Conservation (phyloP, 176 grass and related monocot genomes). For the Aegilops longissima region DNA sequence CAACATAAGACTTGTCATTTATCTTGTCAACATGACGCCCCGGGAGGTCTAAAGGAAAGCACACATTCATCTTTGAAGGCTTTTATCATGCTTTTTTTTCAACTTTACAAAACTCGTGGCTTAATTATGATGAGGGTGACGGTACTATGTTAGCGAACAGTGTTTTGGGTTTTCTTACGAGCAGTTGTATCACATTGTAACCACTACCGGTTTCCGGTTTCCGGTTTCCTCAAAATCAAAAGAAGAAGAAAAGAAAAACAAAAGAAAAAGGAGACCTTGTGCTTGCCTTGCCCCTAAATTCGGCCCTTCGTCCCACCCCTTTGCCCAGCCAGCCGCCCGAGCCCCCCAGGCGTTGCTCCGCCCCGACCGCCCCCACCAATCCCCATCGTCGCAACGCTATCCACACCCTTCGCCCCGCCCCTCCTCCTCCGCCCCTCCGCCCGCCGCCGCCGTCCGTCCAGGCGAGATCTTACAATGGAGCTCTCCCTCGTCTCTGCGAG, state of each 20-base stretch:
- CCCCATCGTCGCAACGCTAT: slow-evolving; percentile 25
- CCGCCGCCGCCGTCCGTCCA: neutral
- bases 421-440: neutral
- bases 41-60: no score
- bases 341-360: neutral
- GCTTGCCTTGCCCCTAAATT: slow-evolving; percentile 12
- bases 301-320: neutral
- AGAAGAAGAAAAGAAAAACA: neutral
- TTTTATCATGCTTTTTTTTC: no score
- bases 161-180: no score
- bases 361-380: slow-evolving; percentile 21
- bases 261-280: neutral
- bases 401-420: neutral
- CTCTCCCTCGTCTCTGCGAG: slow-evolving; percentile 42
- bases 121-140: no score
- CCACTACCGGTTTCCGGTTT: no score
- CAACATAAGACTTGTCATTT: no score
- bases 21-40: no score
- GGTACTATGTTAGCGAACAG: no score
- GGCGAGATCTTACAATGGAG: slow-evolving; percentile 40
- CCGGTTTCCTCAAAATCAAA: no score
- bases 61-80: no score
- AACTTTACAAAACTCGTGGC: no score
- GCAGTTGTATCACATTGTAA: no score
- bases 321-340: slow-evolving; percentile 4